Percentiles rank a stretch among this genome's conserved stretches.
phyloP scores from a whole-genome alignment of 192 early-diverging fungal species.

The Coemansia sp. region DNA sequence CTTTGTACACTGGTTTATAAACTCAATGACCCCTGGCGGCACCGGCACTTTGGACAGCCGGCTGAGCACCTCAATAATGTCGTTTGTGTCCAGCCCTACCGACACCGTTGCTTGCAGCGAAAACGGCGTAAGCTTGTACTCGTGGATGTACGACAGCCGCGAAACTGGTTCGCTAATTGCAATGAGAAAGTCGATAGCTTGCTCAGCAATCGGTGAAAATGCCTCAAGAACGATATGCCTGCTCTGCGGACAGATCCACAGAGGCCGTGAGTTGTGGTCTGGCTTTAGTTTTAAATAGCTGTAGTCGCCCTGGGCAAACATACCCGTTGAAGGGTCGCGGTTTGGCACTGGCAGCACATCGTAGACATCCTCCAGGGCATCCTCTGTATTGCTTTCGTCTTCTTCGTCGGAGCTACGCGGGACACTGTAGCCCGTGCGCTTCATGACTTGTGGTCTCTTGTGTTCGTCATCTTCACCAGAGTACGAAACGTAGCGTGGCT shows the following conservation, averaged over 20 bases:
- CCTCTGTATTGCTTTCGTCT: background rate
- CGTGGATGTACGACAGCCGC: conserved; percentile 61
- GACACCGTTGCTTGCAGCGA: conserved; percentile 98
- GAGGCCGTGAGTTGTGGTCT: conserved; percentile 84
- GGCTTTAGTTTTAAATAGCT: conserved; percentile 78
- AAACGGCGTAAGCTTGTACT: conserved; percentile 93
- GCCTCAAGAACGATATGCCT: conserved; percentile 90
- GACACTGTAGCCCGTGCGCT: conserved; percentile 20
- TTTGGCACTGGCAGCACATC: conserved; percentile 36
- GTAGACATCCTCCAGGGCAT: conserved; percentile 40
- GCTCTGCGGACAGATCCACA: conserved; percentile 83
- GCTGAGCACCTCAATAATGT: conserved; percentile 88
- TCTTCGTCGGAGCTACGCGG: conserved; percentile 23
- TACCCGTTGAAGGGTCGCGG: conserved; percentile 42
- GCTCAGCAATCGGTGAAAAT: conserved; percentile 94
- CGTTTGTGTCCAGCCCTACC: conserved; percentile 86
- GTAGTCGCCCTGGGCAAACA: conserved; percentile 73
- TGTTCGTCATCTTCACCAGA: background rate
- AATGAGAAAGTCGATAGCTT: conserved; percentile 94
- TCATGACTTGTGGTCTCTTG: conserved; percentile 9
- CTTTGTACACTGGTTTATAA: conserved; percentile 78
- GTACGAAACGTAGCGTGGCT: conserved; percentile 3
- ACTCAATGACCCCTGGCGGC: conserved; percentile 69
- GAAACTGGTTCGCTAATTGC: conserved; percentile 95
- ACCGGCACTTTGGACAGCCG: conserved; percentile 86